These are phyloP conservation scores for Malassezia globosa DNA, from an alignment of 1,284 basidiomycete genomes.

Conservation along the genomic window DNA sequence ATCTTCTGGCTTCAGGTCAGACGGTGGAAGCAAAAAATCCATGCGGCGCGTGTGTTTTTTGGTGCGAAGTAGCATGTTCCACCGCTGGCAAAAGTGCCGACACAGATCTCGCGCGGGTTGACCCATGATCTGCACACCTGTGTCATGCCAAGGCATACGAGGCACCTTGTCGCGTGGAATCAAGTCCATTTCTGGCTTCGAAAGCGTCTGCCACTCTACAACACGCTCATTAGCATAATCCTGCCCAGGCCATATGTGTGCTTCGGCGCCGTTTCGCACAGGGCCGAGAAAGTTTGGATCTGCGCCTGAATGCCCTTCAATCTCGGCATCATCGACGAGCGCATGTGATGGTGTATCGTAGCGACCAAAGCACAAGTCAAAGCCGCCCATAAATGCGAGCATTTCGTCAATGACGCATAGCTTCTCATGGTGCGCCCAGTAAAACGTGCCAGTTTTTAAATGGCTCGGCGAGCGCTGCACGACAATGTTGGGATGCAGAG, in stretches of 20 bases:
- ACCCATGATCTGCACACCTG: conserved; percentile 85
- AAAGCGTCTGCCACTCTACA: conserved; percentile 72
- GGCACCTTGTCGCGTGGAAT: conserved; percentile 79
- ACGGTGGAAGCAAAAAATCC: conserved; percentile 87
- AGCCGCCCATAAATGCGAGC: conserved; percentile 93
- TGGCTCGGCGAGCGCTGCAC: conserved; percentile 94
- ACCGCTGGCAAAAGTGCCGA: conserved; percentile 88
- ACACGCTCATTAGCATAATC: conserved; percentile 87
- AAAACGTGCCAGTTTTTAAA: conserved; percentile 92
- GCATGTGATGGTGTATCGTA: conserved; percentile 84
- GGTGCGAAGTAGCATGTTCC: conserved; percentile 43
- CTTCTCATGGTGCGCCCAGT: conserved; percentile 93
- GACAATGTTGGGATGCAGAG: conserved; percentile 83
- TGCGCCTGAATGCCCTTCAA: conserved; percentile 17
- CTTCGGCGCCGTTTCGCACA: conserved; percentile 51
- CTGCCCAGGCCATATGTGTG: conserved; percentile 75
- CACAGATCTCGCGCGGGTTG: conserved; percentile 90
- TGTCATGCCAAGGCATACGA: conserved; percentile 98
- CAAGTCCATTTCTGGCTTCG: conserved; percentile 87
- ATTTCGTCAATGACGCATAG: conserved; percentile 93
- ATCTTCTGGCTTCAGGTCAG: conserved; percentile 78
- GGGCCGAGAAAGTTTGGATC: conserved; percentile 27
- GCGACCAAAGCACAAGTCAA: conserved; percentile 63
- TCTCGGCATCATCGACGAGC: conserved; percentile 64
- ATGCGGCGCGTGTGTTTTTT: conserved; percentile 73